Base-by-base conservation (phyloP, 2,329 filamentous ascomycete species). In the Sordariomycetes sp. region DNA sequence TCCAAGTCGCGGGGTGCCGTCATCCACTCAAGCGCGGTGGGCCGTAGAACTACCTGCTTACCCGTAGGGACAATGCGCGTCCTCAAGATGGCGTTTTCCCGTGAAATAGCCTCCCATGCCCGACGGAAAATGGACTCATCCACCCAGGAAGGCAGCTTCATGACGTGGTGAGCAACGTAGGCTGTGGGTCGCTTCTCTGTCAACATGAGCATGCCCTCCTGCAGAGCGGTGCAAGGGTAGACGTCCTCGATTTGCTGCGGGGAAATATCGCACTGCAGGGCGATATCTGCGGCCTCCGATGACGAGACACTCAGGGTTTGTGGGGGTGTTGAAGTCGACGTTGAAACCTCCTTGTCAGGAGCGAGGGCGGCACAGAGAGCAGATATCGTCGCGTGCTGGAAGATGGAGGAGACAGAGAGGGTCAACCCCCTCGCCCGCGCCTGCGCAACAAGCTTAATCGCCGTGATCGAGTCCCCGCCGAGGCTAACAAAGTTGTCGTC, bases 401-500 rank as follows among this genome's bases (percentile, higher is more conserved):
- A 84, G 58, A 84, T 77, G 25, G 80, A 74, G 2, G 78, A 76
- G 2, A 85, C 82, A 1, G 74, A 79, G 25, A 85, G 63, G 7
- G 71, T 69, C 54, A 80, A 65, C 0, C 75, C 76, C 28, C 76
- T 73, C 1, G 72, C 69, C 24, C 80, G 71, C 2, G 79, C 75
- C 57, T 78, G 76, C 2, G 81, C 78, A 1, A 84, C 82, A 0
- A 86, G 70, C 64, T 79, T 81, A 80, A 86, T 86, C 1, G 81
- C 81, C 1, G 75, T 69, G 28, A 85, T 79, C 0, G 81, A 85
- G 67, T 85, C 81, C n/a, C 82, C 82, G 1, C 82, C 81, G 0
- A 83, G 73, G 2, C 75, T 74, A 72, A 85, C 83, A 68, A 85
- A 85, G 68, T 78, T 81, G 63, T 83, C 77, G 11, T 82, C 76